Base-by-base conservation (phyloP, 352 stramenopile genomes). In the Phytophthora crassamura region DNA sequence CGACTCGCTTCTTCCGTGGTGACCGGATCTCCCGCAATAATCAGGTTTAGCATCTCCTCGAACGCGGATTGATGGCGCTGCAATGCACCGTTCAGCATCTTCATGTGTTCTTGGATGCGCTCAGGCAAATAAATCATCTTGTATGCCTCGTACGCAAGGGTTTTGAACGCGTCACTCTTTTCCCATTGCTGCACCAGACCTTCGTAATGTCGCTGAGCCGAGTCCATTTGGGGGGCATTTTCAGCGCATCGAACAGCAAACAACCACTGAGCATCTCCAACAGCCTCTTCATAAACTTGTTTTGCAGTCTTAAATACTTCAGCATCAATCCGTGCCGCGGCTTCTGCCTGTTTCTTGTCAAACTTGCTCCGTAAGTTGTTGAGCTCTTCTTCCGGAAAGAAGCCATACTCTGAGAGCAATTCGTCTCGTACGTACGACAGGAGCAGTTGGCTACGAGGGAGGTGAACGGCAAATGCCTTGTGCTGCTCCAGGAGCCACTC, bases 41-140 rank as follows among this genome's bases (percentile, higher is more conserved):
- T 11, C 2, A 1, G 10, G 1, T 33, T 14, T 2, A 73, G 25
- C 3, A 46, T 5, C 2, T 53, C 45, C 6, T 60, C 33, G 36
- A 73, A 69, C 14, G 16, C 40, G 2, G 28, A 16, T 4, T 0
- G 16, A n/a, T 59, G 1, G n/a, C 14, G 4, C 50, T 41, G 20
- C 8, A 49, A 53, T 5, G 40, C 30, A 1, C 16, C n/a, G 11
- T 54, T 7, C 18, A 74, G 10, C 8, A 28, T 0, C 14, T 59
- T 41, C 66, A 74, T 66, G 7, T 71, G 25, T 0, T 15, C 3
- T 63, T 74, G 66, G 18, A 74, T 43, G 2, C 61, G 54, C 4
- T 59, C 20, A 7, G 60, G 66, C 7, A 74, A 35, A 57, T 57
- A 39, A 12, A 70, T 30, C 35, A 62, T 46, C 6, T 33, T 53